Evolutionary conservation across 116 monocot species (phyloP).

Genomic region (Dioscorea cayenensis): DNA sequence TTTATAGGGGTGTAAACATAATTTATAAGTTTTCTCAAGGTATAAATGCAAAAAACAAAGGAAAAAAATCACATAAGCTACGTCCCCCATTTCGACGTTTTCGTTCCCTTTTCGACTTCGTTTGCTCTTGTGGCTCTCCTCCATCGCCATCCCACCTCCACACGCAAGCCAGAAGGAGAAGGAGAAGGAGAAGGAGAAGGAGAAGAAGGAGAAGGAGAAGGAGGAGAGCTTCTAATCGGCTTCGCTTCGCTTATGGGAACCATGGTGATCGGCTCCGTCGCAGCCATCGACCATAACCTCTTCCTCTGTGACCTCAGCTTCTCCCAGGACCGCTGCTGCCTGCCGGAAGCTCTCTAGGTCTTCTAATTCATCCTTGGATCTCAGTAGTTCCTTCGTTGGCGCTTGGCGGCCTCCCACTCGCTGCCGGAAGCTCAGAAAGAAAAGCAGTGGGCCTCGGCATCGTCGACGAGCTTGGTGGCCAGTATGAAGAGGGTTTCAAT

Average conservation of each 20-base stretch:
- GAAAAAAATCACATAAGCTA: no score
- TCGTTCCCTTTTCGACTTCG: no score
- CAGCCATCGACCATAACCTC: conserved; percentile 16
- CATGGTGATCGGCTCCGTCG: conserved; percentile 28
- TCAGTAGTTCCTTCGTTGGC: conserved; percentile 32
- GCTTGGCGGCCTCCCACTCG: conserved; percentile 5
- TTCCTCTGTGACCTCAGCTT: conserved; percentile 17
- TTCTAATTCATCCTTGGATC: conserved; percentile 15
- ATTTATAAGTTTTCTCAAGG: no score
- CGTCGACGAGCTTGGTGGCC: conserved; percentile 54
- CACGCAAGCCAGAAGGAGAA: background rate
- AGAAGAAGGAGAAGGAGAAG: background rate
- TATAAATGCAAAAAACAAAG: no score
- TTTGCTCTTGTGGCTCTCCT: no score
- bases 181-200: background rate
- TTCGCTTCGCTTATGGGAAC: conserved; percentile 28
- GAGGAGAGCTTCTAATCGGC: background rate
- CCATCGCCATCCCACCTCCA: no score
- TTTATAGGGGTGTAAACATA: no score
- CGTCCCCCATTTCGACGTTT: no score
- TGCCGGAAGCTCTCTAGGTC: background rate
- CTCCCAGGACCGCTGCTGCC: conserved; percentile 6
- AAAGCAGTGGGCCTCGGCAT: conserved; percentile 19
- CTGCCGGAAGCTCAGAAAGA: conserved; percentile 14
- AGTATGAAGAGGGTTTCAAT: conserved; percentile 70